Evolutionary conservation across 2,329 filamentous ascomycete species (phyloP), one percentile per base, ranked within the genome.

Genomic region (Beauveria caledonica): DNA sequence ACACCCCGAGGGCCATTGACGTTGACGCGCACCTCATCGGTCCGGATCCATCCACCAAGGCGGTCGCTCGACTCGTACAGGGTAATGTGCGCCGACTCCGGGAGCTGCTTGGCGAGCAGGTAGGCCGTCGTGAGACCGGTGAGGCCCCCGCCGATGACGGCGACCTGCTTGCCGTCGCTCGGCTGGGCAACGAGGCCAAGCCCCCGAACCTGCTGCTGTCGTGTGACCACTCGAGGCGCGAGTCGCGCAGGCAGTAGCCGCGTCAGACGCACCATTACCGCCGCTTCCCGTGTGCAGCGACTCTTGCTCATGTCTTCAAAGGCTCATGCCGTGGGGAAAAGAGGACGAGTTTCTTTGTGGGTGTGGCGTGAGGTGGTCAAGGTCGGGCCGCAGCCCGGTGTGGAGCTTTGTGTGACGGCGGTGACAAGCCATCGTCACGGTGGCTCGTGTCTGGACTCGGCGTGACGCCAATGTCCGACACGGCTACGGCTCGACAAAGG

Each of bases 31-130:
- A 89, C 78, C 55, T 75, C 76, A 65, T 86, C 81, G 1, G 88
- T 91, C 64, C 85, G 77, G 45, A 97, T 78, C 92, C 92, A 97
- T 50, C 94, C 94, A 48, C 94, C 94, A 1, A 93, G 72, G 21
- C 85, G 80, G 23, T 82, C 71, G 29, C 78, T 81, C 21, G 82
- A 81, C 72, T 99, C 94, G 72, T 91, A 96, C 10, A 99, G 70
- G 0, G 89, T 94, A 68, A 99, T 86, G 56, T 85, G 84, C 39
- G 85, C 80, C 60, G 81, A 78, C 51, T 72, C 62, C 4, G 86
- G 84, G n/a, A 89, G 80, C 67, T 86, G 78, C 65, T 84, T 83
- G 13, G 86, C 79, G 49, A 96, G 78, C 72, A 90, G 92, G 76
- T 90, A 90, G 33, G 91, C 90, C 44, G 86, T 81, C 40, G 87